These are phyloP conservation scores for Lathyrus oleraceus DNA, from an alignment of 306 rosid genomes.

Conservation along the genomic window DNA sequence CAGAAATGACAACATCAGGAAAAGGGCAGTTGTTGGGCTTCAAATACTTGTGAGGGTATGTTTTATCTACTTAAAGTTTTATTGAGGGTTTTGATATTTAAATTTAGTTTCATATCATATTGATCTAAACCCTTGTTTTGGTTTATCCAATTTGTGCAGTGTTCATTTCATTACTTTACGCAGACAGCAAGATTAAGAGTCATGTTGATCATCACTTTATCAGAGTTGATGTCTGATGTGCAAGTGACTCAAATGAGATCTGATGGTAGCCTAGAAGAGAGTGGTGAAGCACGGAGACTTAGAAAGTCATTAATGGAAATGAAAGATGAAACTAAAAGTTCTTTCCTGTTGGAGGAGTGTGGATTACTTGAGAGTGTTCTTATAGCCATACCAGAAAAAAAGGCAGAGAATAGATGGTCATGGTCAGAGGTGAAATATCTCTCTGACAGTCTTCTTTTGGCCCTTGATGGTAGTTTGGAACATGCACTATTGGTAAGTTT, in stretches of 20 bases:
- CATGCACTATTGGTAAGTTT: conserved; percentile 87
- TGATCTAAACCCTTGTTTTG: conserved; percentile 24
- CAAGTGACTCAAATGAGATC: conserved; percentile 99
- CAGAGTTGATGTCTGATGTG: conserved; percentile 97
- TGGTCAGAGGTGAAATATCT: conserved; percentile 92
- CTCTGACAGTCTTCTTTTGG: conserved; percentile 83
- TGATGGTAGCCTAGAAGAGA: conserved; percentile 92
- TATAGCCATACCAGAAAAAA: conserved; percentile 66
- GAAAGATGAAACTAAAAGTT: conserved; percentile 77
- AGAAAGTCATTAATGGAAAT: conserved; percentile 79
- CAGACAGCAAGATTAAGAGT: conserved; percentile 97
- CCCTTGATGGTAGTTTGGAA: conserved; percentile 96
- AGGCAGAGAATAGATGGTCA: conserved; percentile 78
- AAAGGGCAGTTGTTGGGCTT: conserved; percentile 91
- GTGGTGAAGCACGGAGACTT: conserved; percentile 94
- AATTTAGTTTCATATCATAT: conserved; percentile 14
- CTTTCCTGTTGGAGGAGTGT: conserved; percentile 64
- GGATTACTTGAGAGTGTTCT: conserved; percentile 76
- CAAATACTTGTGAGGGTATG: conserved; percentile 96
- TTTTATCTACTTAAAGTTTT: conserved; percentile 29
- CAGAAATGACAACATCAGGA: conserved; percentile 85
- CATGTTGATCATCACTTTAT: conserved; percentile 89
- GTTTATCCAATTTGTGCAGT: conserved; percentile 58
- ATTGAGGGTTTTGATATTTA: neutral
- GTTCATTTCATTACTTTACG: conserved; percentile 84